These are phyloP conservation scores for Raffaelea arxii DNA, from an alignment of 2,329 filamentous ascomycete species.

Conservation along the genomic window DNA sequence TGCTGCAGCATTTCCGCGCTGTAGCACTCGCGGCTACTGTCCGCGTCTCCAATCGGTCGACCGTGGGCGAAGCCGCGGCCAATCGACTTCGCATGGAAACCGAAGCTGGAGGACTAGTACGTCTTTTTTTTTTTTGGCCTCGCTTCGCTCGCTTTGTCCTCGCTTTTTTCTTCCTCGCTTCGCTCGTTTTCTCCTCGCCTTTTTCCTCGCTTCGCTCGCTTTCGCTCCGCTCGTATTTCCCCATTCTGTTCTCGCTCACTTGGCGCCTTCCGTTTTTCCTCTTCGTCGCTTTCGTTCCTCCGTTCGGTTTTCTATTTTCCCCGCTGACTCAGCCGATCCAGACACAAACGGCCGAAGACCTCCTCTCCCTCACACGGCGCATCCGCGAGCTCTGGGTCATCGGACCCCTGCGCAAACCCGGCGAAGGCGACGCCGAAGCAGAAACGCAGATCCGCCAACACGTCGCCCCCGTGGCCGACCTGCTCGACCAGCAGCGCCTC, in stretches of 20 bases:
- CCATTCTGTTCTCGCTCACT: neutral
- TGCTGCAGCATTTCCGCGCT: constrained; percentile 34
- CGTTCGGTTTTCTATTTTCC: neutral
- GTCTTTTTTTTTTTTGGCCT: constrained; percentile 5
- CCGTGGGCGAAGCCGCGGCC: constrained; percentile 27
- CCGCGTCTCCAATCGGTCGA: constrained; percentile 21
- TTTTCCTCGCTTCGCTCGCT: neutral
- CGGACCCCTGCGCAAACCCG: constrained; percentile 33
- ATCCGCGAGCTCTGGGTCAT: constrained; percentile 41
- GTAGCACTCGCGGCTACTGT: constrained; percentile 28
- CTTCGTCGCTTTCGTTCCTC: neutral
- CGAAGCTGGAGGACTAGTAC: constrained; percentile 25
- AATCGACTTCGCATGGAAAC: constrained; percentile 30
- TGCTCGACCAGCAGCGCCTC: constrained; percentile 22
- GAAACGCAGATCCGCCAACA: constrained; percentile 23
- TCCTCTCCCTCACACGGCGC: constrained; percentile 35
- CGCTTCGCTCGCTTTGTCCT: neutral
- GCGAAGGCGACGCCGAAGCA: constrained; percentile 29
- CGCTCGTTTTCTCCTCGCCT: neutral
- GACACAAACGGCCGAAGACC: constrained; percentile 32
- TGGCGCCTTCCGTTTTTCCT: neutral
- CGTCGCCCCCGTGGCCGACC: constrained; percentile 24
- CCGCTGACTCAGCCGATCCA: constrained; percentile 12
- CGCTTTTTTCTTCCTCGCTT: neutral
- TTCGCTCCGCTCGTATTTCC: neutral